These are phyloP conservation scores for Aspergillus pseudonomiae DNA, from an alignment of 2,329 filamentous ascomycete genomes.

Conservation along the genomic window DNA sequence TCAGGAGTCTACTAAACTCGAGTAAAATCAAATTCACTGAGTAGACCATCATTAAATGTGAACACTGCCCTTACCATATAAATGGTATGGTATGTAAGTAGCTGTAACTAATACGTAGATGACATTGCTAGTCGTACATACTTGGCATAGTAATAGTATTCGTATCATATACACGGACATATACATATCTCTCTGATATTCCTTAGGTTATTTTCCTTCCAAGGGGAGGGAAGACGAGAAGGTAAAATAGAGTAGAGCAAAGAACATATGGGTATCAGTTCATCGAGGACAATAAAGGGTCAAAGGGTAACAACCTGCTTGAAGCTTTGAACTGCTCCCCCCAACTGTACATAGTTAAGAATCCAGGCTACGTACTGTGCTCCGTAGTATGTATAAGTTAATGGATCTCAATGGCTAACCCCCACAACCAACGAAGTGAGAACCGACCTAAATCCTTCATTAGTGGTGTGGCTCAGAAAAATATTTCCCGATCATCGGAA, in stretches of 20 bases:
- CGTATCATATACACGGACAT: background rate
- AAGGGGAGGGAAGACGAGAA: too few species aligned
- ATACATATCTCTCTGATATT: background rate
- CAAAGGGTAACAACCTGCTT: background rate
- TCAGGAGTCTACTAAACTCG: too few species aligned
- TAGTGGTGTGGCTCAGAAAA: background rate
- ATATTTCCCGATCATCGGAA: background rate
- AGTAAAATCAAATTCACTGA: too few species aligned
- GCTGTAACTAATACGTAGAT: too few species aligned
- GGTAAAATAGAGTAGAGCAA: too few species aligned
- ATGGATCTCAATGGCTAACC: background rate
- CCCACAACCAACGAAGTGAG: background rate
- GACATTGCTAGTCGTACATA: too few species aligned
- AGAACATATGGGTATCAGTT: background rate
- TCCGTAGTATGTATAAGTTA: background rate
- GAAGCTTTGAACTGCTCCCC: background rate
- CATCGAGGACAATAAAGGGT: background rate
- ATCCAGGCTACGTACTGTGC: background rate
- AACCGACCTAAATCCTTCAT: too few species aligned
- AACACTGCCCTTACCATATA: too few species aligned
- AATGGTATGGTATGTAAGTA: too few species aligned
- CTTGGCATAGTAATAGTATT: background rate
- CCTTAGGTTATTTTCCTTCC: background rate
- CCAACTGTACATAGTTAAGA: background rate
- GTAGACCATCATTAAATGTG: too few species aligned